Percentiles rank a stretch among this genome's conserved stretches.
phyloP scores from a whole-genome alignment of 2,329 filamentous ascomycete genomes.

The Kalmusia sp. region DNA sequence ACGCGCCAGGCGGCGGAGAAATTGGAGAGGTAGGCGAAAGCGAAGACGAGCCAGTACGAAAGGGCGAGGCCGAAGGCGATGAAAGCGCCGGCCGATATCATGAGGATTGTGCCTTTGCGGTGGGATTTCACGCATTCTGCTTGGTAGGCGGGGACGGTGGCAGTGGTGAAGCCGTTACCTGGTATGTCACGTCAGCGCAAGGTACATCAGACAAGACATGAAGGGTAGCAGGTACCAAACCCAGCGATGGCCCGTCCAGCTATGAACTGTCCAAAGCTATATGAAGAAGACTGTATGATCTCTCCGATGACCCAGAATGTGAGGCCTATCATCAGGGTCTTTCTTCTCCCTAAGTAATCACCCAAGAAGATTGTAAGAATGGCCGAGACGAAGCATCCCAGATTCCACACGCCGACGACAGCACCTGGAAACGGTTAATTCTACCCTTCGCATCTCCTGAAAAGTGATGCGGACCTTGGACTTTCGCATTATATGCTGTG shows the following conservation, averaged over 20 bases:
- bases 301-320: slow-evolving; percentile 58
- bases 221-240: slow-evolving; percentile 46
- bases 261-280: slow-evolving; percentile 57
- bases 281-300: slow-evolving; percentile 56
- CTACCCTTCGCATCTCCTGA: neutral
- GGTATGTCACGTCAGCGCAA: slow-evolving; percentile 2
- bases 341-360: slow-evolving; percentile 57
- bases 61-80: slow-evolving; percentile 57
- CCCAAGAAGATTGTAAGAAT: slow-evolving; percentile 58
- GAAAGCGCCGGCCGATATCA: slow-evolving; percentile 59
- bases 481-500: slow-evolving; percentile 30
- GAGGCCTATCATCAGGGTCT: slow-evolving; percentile 57
- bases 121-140: slow-evolving; percentile 55
- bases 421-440: slow-evolving; percentile 24
- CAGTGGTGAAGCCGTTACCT: slow-evolving; percentile 61
- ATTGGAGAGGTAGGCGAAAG: slow-evolving; percentile 53
- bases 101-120: slow-evolving; percentile 55
- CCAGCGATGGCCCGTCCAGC: slow-evolving; percentile 58
- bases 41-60: slow-evolving; percentile 62
- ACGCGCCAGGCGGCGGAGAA: slow-evolving; percentile 57
- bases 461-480: slow-evolving; percentile 25
- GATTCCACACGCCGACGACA: slow-evolving; percentile 38
- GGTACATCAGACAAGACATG: slow-evolving; percentile 53
- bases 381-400: slow-evolving; percentile 67
- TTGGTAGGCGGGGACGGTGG: slow-evolving; percentile 61